Evolutionary conservation across 2,329 filamentous ascomycete genomes (phyloP).

Genomic region (Penicillium sp.): DNA sequence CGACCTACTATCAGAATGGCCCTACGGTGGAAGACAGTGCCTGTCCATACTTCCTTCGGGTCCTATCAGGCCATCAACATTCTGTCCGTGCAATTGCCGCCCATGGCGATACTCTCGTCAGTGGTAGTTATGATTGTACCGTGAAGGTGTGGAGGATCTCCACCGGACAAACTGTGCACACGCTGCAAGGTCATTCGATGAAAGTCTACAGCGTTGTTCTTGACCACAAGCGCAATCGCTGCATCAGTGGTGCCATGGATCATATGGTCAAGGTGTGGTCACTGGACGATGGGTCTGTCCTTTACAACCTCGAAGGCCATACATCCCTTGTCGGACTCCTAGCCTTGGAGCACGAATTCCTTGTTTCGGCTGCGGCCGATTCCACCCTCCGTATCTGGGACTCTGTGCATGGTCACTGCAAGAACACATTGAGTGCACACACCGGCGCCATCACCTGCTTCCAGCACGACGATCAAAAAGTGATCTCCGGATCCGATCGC

Average conservation of each 20-base stretch:
- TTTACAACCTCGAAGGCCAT: constrained; percentile 92
- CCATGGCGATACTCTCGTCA: constrained; percentile 92
- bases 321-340: constrained; percentile 87
- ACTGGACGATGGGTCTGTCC: constrained; percentile 77
- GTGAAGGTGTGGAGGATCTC: constrained; percentile 98
- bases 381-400: constrained; percentile 97
- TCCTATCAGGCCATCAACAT: constrained; percentile 82
- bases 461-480: constrained; percentile 94
- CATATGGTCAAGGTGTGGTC: constrained; percentile 98
- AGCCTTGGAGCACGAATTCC: constrained; percentile 82
- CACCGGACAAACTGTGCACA: constrained; percentile 83
- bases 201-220: constrained; percentile 98
- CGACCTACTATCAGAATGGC: constrained; percentile 75
- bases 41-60: constrained; percentile 92
- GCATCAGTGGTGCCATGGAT: constrained; percentile 98
- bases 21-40: constrained; percentile 72
- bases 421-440: constrained; percentile 86
- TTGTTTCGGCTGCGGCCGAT: constrained; percentile 94
- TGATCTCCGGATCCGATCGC: constrained; percentile 93
- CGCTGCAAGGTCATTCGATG: constrained; percentile 80
- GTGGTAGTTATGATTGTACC: constrained; percentile 92
- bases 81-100: constrained; percentile 96
- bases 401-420: constrained; percentile 86
- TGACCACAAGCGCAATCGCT: constrained; percentile 87
- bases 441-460: constrained; percentile 98